Evolutionary conservation across 2,329 filamentous ascomycete species (phyloP).

Genomic region (Teratosphaeria zuluensis): DNA sequence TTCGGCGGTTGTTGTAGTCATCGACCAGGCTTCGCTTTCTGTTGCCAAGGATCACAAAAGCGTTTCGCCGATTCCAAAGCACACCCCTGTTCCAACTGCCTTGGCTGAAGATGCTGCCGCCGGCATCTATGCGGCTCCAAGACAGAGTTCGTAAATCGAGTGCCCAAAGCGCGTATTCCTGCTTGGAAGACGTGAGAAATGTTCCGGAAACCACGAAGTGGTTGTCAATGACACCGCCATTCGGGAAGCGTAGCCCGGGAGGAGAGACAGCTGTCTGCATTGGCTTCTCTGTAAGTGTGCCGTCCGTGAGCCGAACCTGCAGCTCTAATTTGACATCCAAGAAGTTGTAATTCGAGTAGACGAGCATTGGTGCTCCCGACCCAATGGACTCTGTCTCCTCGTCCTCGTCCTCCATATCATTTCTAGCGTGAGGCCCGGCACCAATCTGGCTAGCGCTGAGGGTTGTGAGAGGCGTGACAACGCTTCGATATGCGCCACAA

Average conservation of each 20-base stretch:
- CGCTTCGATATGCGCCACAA: conserved; percentile 92
- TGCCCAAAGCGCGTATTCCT: conserved; percentile 96
- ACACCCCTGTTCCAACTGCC: conserved; percentile 97
- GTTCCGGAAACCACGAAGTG: conserved; percentile 97
- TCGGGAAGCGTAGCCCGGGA: conserved; percentile 87
- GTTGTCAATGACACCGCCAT: conserved; percentile 88
- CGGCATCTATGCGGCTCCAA: conserved; percentile 93
- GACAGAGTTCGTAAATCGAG: conserved; percentile 78
- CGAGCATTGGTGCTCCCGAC: conserved; percentile 64
- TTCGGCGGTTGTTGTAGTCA: conserved; percentile 94
- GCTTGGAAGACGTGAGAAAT: conserved; percentile 93
- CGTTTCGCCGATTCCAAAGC: conserved; percentile 85
- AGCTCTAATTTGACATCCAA: conserved; percentile 92
- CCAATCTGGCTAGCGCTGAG: conserved; percentile 58
- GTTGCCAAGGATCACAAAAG: conserved; percentile 91
- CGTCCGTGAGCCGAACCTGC: conserved; percentile 77
- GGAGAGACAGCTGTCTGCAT: conserved; percentile 85
- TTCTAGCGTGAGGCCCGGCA: conserved; percentile 39
- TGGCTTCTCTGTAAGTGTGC: conserved; percentile 71
- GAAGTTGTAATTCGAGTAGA: conserved; percentile 99
- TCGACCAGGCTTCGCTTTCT: conserved; percentile 88
- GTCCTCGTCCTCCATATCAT: conserved; percentile 31
- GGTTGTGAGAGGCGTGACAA: conserved; percentile 72
- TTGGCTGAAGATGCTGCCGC: conserved; percentile 86
- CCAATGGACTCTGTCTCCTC: conserved; percentile 24